phyloP scores from a whole-genome alignment of 1,284 basidiomycete genomes.

The Bjerkandera adusta region DNA sequence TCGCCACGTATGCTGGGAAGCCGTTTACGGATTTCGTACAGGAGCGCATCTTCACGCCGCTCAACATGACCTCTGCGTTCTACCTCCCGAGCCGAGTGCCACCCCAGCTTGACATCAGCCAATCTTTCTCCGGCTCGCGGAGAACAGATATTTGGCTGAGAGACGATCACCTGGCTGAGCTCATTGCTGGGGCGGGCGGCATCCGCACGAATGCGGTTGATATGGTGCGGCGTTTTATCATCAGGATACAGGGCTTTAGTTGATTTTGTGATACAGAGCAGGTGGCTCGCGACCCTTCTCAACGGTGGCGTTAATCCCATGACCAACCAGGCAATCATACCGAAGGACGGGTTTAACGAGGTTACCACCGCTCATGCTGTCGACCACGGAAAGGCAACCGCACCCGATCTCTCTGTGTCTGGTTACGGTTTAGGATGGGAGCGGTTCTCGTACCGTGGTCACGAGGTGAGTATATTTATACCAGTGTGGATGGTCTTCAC shows the following conservation, averaged over 20 bases:
- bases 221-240: slow-evolving; percentile 27
- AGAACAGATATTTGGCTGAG: slow-evolving; percentile 24
- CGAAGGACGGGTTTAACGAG: slow-evolving; percentile 23
- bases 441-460: slow-evolving; percentile 30
- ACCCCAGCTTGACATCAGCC: slow-evolving; percentile 27
- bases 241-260: neutral
- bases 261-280: slow-evolving; percentile 21
- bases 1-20: slow-evolving; percentile 28
- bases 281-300: slow-evolving; percentile 34
- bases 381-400: slow-evolving; percentile 4
- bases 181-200: slow-evolving; percentile 34
- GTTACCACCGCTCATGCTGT: slow-evolving; percentile 28
- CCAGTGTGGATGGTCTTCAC: neutral
- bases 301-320: slow-evolving; percentile 24
- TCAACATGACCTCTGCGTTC: slow-evolving; percentile 15
- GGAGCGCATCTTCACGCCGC: slow-evolving; percentile 15
- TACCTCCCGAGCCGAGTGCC: slow-evolving; percentile 29
- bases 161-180: slow-evolving; percentile 20
- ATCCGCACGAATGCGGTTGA: slow-evolving; percentile 34
- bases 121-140: slow-evolving; percentile 25
- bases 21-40: slow-evolving; percentile 22
- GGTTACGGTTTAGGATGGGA: slow-evolving; percentile 37
- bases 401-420: slow-evolving; percentile 14
- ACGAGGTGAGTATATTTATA: slow-evolving; percentile 28
- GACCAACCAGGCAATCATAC: slow-evolving; percentile 27